Evolutionary conservation across 805 yeast species (phyloP), one percentile per base, ranked within the genome.

Genomic region (Metschnikowia chrysomelidarum): DNA sequence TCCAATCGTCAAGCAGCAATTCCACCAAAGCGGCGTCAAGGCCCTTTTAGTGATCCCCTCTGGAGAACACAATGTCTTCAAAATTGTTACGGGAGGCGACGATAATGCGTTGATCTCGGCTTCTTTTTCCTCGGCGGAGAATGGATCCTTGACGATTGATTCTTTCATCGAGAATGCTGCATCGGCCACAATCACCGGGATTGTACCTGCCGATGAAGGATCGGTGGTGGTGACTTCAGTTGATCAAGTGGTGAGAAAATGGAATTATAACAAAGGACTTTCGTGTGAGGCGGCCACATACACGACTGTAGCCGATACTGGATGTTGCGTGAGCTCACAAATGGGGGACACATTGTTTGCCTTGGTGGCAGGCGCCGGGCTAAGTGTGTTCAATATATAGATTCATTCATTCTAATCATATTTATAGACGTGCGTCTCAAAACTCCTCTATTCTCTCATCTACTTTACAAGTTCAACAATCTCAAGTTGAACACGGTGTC

Each of bases 241-340:
- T 4, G 98, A 93, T 50, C 98, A 93, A 57, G 67, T 78, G 4
- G 64, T 86, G 0, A 69, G 82, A 35, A 32, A 72, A 4, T 89
- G 97, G 97, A 41, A 57, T 4, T 43, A 50, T n/a, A 54, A 59
- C 7, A 36, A 50, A 1, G 47, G 46, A 0, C 46, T 66, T 24
- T 28, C 40, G 3, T 57, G 64, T 24, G 36, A 39, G 3, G 68
- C 70, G 7, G 64, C 72, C 1, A 56, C 56, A 28, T 85, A 82
- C 56, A 86, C 96, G 2, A 81, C 95, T 0, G 77, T 88, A 22
- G 95, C 97, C 0, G 98, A 91, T 51, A 87, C 96, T 0, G 97
- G 96, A 0, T 79, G 87, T 29, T 59, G 79, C 19, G 86, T 69
- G 32, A 46, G 70, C 2, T 44, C 56, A 0, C 44, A 56, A 1